Base-by-base conservation (phyloP, 2,329 filamentous ascomycete genomes). In the Herpomyces periplanetae region DNA sequence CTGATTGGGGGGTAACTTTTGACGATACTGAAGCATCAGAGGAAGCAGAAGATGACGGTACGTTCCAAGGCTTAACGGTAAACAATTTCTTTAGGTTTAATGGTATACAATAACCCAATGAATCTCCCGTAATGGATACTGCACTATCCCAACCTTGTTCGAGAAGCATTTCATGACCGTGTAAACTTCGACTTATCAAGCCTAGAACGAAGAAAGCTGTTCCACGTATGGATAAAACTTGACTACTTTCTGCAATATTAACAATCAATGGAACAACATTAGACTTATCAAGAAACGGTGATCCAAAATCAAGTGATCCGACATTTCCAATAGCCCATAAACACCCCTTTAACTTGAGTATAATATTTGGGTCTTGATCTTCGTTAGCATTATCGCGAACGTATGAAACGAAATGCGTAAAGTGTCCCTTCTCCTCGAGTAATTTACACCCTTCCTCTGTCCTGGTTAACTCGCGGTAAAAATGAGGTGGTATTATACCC, bases 291-390 rank as follows among this genome's bases (percentile, higher is more conserved):
- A 96, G 47, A 35, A 96, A 96, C 0, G 71, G 71, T 1, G 75
- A 75, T 1, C 80, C 80, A 2, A 88, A 55, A 30, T 91, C 75
- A 73, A 96, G 91, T 1, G 73, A 88, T 0, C 80, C 80, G 14
- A 96, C 75, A 29, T 96, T 96, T 10, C 80, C 80, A 1, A 96
- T 71, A 0, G 80, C 80, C 80, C 80, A 96, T 18, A 96, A 46
- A 34, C 71, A 88, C 4, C 73, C 80, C 37, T 96, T 96, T 27
- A 91, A 69, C 34, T 88, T 91, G 23, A 69, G 56, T 17, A 91
- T 58, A 10, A 62, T 51, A 36, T 96, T 80, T 1, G 51, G 35
- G 30, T 96, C 80, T 27, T 84, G 63, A 16, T 60, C 59, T 28
- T 80, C 63, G 44, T 73, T 61, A 13, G 62, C 65, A 29, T 71